Conservation (phyloP, 768 basidiomycete species). For the Tremella fuciformis region DNA sequence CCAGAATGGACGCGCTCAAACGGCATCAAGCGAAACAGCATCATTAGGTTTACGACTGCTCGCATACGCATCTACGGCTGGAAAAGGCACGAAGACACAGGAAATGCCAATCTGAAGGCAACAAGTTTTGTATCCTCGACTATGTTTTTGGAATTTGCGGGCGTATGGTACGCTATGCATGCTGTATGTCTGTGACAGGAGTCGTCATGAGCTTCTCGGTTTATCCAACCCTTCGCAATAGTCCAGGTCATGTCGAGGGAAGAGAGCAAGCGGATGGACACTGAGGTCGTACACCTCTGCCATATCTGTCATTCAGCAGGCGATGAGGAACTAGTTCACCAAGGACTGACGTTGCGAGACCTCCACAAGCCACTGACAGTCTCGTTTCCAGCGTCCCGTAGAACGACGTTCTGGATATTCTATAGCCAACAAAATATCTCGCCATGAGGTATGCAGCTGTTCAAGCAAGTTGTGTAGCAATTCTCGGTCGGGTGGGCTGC, state of each 20-base stretch:
- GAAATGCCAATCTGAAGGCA: no score
- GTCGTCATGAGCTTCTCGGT: no score
- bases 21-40: slow-evolving; percentile 46
- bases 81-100: no score
- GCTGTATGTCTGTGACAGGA: no score
- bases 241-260: not conserved
- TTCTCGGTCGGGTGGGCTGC: not conserved
- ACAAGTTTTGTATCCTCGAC: no score
- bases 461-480: not conserved
- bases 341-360: not conserved
- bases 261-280: not conserved
- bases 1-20: slow-evolving; percentile 46
- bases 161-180: no score
- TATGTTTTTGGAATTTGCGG: no score
- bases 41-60: slow-evolving; percentile 14
- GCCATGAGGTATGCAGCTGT: not conserved
- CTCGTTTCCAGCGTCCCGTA: not conserved
- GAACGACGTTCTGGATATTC: not conserved
- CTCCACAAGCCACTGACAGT: slow-evolving; percentile 9
- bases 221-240: not conserved
- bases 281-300: not conserved
- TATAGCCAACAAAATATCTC: not conserved
- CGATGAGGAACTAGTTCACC: no score
- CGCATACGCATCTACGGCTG: no score
- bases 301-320: not conserved